Evolutionary conservation across 139 green algal species (phyloP), one percentile per base, ranked within the genome.

Genomic region (Pleodorina starrii): DNA sequence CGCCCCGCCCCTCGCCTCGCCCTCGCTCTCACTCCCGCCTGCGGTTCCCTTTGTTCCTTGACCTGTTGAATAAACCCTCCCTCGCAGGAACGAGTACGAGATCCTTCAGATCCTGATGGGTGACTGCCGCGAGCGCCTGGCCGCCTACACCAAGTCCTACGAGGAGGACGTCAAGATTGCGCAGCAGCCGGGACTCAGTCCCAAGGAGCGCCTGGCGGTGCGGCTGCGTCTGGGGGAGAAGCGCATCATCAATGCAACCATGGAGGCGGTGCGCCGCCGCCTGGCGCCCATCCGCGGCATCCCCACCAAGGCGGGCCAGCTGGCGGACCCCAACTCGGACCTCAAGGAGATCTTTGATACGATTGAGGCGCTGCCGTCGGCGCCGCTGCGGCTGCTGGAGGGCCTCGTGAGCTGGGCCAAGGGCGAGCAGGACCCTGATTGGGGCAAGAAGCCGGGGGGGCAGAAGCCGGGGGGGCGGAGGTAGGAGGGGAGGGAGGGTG

Each of bases 221-320:
- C 87, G 93, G 89, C 84, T 97, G 60, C 91, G 93, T 5, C 50
- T 97, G 72, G 77, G 54, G 2, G 97, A 99, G 93, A 89, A 87
- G 60, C 71, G 43, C 43, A 87, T 93, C 40, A 57, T 93, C 11
- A 89, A 84, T 43, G 63, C 81, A 1, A 92, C 91, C 63, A 94
- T 94, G 91, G 91, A 94, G 40, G 91, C 88, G 51, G 91, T 98
- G 72, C 90, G 97, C 19, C 93, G 87, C 12, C 90, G 95, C 21
- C 91, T 99, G 78, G 98, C 98, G 9, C 98, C 98, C 63, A 99
- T 99, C 76, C 93, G 98, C 14, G 98, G 98, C 79, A 98, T 99
- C 85, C 98, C 98, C 19, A 99, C 96, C 40, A 99, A 99, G 93
- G 85, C 86, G 27, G 97, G 97, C 38, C 74, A 66, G 17, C 93